Percentiles rank a stretch among this genome's conserved stretches.
phyloP scores from a whole-genome alignment of 306 rosid genomes.

The Aeschynomene evenia region DNA sequence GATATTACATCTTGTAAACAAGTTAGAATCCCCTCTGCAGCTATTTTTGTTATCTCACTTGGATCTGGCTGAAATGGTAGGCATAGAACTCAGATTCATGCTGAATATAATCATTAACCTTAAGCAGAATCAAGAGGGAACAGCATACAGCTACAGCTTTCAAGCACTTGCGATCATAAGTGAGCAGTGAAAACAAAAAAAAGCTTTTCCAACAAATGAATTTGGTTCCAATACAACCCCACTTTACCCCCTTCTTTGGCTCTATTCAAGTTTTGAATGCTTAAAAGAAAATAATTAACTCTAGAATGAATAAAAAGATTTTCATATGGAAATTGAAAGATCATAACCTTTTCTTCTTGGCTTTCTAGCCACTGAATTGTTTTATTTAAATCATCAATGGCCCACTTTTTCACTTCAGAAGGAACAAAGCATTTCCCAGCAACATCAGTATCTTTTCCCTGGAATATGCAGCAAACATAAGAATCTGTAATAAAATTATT shows the following conservation, averaged over 20 bases:
- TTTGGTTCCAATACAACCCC: slow-evolving; percentile 3
- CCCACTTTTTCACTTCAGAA: slow-evolving; percentile 78
- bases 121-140: slow-evolving; percentile 30
- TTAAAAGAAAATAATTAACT: slow-evolving; percentile 1
- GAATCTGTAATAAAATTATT: slow-evolving; percentile 10
- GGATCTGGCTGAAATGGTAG: slow-evolving; percentile 74
- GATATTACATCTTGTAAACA: slow-evolving; percentile 86
- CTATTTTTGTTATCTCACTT: slow-evolving; percentile 70
- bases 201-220: not conserved
- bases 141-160: slow-evolving; percentile 12
- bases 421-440: slow-evolving; percentile 51
- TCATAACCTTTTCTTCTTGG: slow-evolving; percentile 89
- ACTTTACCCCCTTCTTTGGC: not conserved
- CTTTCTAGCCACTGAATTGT: slow-evolving; percentile 86
- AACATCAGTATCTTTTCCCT: slow-evolving; percentile 43
- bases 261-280: not conserved
- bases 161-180: slow-evolving; percentile 12
- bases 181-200: slow-evolving; percentile 17
- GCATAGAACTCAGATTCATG: slow-evolving; percentile 24
- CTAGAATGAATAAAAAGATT: slow-evolving; percentile 12
- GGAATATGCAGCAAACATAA: slow-evolving; percentile 31
- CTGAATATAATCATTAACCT: not conserved
- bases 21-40: slow-evolving; percentile 88
- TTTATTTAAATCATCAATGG: slow-evolving; percentile 60
- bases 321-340: slow-evolving; percentile 9